Evolutionary conservation across 2,329 filamentous ascomycete species (phyloP), one percentile per base, ranked within the genome.

Genomic region (Zasmidium cellare): DNA sequence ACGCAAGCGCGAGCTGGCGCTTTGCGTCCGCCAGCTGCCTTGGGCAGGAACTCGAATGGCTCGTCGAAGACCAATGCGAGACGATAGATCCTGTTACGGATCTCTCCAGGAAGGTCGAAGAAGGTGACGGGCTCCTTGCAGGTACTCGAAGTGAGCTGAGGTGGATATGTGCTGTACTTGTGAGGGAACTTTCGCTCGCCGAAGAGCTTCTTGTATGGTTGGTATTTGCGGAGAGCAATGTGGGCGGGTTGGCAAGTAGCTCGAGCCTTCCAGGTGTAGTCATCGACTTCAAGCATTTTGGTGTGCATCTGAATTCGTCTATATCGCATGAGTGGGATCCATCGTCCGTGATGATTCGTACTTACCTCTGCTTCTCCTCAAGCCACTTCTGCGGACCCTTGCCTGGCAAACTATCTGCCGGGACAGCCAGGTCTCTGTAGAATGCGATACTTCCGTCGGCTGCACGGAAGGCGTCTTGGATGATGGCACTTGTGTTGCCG

Each of bases 1-100:
- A 9, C 24, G 5, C 19, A 24, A 24, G 38, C 6, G 38, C 25
- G 23, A 49, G 3, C 23, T 1, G 23, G 31, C 9, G 46, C 35
- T 16, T 23, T 31, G 20, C 46, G 9, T 5, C 12, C 9, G n/a
- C 24, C n/a, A 9, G 14, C 23, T 19, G 49, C 20, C 16, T 57
- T 46, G 5, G 58, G 54, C 2, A 49, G 35, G 9, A 57, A 41
- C 18, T 60, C 53, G 52, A 56, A 54, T 6, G 41, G 44, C 14
- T 44, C 28, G 24, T 46, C 46, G 9, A 44, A n/a, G 18, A 48
- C 23, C 18, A 55, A 22, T 6, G 45, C 3, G 3, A 52, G 9
- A 5, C 50, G 23, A 20, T 58, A 63, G 41, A 60, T 50, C 11
- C 41, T n/a, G 20, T 60, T 58, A 2, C 58, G 14, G 12, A 63